Evolutionary conservation across 495 filamentous ascomycete genomes (phyloP).

Genomic region (Collariella sp.): DNA sequence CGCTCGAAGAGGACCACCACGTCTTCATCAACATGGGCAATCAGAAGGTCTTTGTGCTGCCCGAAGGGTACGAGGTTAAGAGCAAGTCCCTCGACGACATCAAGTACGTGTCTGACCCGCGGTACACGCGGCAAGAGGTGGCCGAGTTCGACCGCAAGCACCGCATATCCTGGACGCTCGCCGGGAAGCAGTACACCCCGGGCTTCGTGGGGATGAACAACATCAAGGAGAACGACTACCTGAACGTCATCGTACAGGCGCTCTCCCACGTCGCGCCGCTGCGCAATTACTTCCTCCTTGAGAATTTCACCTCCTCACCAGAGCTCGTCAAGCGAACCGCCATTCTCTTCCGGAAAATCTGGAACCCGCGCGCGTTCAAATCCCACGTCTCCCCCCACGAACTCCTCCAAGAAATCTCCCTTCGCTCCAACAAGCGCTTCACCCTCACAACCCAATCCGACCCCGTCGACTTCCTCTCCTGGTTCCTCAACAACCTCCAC

Average conservation of each 20-base stretch:
- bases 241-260: slow-evolving; percentile 93
- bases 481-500: slow-evolving; percentile 95
- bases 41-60: slow-evolving; percentile 90
- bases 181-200: slow-evolving; percentile 75
- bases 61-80: slow-evolving; percentile 94
- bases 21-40: slow-evolving; percentile 96
- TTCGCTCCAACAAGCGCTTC: slow-evolving; percentile 85
- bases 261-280: slow-evolving; percentile 84
- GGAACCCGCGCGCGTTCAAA: slow-evolving; percentile 96
- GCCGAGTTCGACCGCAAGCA: slow-evolving; percentile 69
- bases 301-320: slow-evolving; percentile 51
- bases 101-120: slow-evolving; percentile 95
- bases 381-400: slow-evolving; percentile 96
- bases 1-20: slow-evolving; percentile 89
- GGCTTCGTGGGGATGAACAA: slow-evolving; percentile 99
- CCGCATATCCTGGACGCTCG: slow-evolving; percentile 66
- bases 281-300: slow-evolving; percentile 87
- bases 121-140: slow-evolving; percentile 70
- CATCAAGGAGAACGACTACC: slow-evolving; percentile 98
- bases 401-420: slow-evolving; percentile 85
- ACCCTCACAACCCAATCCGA: slow-evolving; percentile 87
- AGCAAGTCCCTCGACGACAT: slow-evolving; percentile 96
- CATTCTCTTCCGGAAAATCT: slow-evolving; percentile 90
- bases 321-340: slow-evolving; percentile 70
- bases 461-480: slow-evolving; percentile 90